phyloP scores from a whole-genome alignment of 2,329 filamentous ascomycete genomes.

The Alternaria angustiovoidea region DNA sequence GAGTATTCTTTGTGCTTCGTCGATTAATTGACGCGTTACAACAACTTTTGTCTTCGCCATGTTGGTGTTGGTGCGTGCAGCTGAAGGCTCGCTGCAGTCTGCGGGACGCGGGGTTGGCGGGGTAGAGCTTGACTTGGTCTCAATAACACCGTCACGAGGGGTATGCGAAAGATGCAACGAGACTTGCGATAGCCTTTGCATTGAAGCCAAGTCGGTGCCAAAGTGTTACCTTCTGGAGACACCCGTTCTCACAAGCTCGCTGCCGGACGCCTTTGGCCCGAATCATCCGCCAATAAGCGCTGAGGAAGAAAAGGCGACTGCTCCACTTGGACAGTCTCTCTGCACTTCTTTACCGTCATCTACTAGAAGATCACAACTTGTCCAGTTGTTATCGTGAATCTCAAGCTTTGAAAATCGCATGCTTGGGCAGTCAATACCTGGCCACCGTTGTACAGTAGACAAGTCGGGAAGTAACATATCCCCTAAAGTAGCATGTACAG shows the following conservation, averaged over 20 bases:
- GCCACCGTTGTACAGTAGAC: not conserved
- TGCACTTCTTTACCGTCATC: not conserved
- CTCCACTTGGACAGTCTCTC: not conserved
- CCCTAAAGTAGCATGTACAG: slow-evolving; percentile 16
- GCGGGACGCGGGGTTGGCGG: slow-evolving; percentile 28
- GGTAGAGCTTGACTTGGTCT: slow-evolving; percentile 14
- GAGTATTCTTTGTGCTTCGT: slow-evolving; percentile 32
- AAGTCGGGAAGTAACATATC: not conserved
- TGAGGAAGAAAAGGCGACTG: not conserved
- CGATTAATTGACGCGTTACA: slow-evolving; percentile 38
- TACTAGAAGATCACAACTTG: not conserved
- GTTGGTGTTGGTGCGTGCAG: slow-evolving; percentile 16
- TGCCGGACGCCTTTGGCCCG: slow-evolving; percentile 20
- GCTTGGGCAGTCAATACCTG: not conserved
- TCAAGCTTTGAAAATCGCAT: rapidly evolving
- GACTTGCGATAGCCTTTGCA: slow-evolving; percentile 20
- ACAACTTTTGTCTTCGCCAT: slow-evolving; percentile 41
- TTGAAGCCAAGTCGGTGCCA: not conserved
- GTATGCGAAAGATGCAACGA: slow-evolving; percentile 16
- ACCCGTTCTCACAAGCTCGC: not conserved
- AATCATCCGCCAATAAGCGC: slow-evolving; percentile 33
- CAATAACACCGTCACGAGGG: not conserved
- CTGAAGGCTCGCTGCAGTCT: slow-evolving; percentile 22
- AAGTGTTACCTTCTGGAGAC: not conserved
- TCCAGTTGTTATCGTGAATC: not conserved